These are phyloP conservation scores for Tricholoma saponaceum DNA, from an alignment of 768 basidiomycete species.

Conservation along the genomic window DNA sequence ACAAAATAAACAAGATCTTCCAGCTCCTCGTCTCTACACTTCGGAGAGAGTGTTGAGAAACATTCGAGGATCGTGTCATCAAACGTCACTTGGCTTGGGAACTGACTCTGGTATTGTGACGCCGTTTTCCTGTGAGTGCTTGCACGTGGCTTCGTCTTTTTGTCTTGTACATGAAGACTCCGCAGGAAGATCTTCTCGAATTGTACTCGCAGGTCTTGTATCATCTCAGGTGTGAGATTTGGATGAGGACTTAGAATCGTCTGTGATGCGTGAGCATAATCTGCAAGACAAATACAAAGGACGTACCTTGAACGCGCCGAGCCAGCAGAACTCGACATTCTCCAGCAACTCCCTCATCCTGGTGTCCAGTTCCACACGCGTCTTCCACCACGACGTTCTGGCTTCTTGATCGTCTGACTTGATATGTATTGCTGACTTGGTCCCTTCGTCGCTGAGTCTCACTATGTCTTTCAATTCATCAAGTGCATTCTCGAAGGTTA, in stretches of 20 bases:
- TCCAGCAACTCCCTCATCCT: constrained; percentile 70
- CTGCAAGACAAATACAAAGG: neutral
- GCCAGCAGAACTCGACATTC: constrained; percentile 94
- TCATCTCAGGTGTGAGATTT: constrained; percentile 36
- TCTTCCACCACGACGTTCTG: constrained; percentile 82
- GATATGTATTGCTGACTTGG: constrained; percentile 63
- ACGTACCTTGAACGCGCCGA: constrained; percentile 93
- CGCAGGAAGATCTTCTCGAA: constrained; percentile 77
- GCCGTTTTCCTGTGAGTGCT: constrained; percentile 30
- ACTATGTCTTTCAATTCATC: constrained; percentile 79
- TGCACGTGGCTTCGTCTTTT: constrained; percentile 43
- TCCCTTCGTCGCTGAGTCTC: constrained; percentile 62
- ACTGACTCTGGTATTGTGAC: constrained; percentile 27
- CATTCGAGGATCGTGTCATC: constrained; percentile 79
- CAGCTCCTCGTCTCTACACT: constrained; percentile 87
- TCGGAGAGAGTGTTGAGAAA: constrained; percentile 78
- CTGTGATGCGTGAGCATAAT: constrained; percentile 27
- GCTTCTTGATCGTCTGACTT: constrained; percentile 63
- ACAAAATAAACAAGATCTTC: constrained; percentile 95
- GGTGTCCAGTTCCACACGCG: constrained; percentile 69
- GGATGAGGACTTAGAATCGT: constrained; percentile 56
- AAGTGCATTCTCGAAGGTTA: constrained; percentile 73
- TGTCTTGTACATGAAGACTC: constrained; percentile 56
- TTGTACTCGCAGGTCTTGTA: constrained; percentile 56
- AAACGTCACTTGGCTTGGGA: constrained; percentile 46